Conservation (phyloP, 176 grass and related monocot genomes). For the Dactylis glomerata region DNA sequence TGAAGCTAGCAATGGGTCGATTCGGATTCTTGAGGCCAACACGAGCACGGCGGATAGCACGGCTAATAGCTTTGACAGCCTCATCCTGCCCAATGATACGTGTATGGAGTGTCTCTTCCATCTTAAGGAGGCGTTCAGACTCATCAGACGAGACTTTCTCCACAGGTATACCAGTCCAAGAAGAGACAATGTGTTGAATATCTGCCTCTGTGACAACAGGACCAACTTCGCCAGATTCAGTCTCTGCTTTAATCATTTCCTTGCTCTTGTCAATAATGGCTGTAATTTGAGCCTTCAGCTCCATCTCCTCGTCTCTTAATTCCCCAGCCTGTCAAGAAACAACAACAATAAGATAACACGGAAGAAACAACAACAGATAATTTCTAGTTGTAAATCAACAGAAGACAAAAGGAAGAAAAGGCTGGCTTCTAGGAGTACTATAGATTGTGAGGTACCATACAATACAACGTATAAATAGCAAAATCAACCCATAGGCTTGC, state of each 20-base stretch:
- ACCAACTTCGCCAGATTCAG: conserved; percentile 67
- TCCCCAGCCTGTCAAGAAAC: conserved; percentile 60
- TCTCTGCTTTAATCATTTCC: conserved; percentile 91
- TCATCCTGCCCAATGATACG: conserved; percentile 97
- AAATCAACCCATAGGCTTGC: not conserved
- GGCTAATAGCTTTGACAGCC: conserved; percentile 93
- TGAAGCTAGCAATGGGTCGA: conserved; percentile 94
- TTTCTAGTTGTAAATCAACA: not conserved
- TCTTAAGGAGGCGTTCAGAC: conserved; percentile 90
- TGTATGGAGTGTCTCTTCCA: conserved; percentile 90
- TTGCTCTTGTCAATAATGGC: conserved; percentile 87
- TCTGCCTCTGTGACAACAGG: conserved; percentile 86
- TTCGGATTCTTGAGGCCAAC: conserved; percentile 95
- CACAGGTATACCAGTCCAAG: conserved; percentile 94
- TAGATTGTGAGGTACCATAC: not conserved
- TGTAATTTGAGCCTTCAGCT: conserved; percentile 80
- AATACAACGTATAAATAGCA: not conserved
- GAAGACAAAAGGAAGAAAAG: conserved; percentile 6
- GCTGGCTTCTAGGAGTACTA: not conserved
- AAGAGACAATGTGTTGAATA: conserved; percentile 95
- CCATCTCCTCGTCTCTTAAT: conserved; percentile 80
- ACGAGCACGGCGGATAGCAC: conserved; percentile 88
- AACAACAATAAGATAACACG: conserved; percentile 19
- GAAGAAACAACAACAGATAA: not conserved
- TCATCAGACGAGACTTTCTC: conserved; percentile 95